Percentiles rank a stretch among this genome's conserved stretches.
Conservation (phyloP, 108 stramenopile genomes). For the Skeletonema menzelii region DNA sequence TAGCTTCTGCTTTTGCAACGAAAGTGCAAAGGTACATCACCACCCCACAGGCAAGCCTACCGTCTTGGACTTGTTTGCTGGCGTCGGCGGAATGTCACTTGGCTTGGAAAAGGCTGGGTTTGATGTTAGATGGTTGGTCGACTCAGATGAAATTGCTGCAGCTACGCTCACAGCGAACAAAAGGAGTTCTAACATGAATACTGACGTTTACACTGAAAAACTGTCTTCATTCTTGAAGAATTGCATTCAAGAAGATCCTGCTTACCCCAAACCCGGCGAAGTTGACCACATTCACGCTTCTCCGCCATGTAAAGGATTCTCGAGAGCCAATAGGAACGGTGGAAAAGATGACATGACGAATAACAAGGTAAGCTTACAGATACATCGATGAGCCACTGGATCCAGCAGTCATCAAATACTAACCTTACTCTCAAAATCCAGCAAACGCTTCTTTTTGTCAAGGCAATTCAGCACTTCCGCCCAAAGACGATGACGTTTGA, state of each 20-base stretch:
- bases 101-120: conserved; percentile 41
- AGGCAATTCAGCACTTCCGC: conserved; percentile 41
- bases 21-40: conserved; percentile 19
- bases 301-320: conserved; percentile 69
- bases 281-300: conserved; percentile 49
- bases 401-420: conserved; percentile 3
- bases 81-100: conserved; percentile 49
- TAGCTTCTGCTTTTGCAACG: conserved; percentile 21
- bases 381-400: not conserved
- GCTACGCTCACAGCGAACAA: conserved; percentile 32
- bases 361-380: conserved; percentile 31
- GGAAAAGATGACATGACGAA: conserved; percentile 47
- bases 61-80: conserved; percentile 45
- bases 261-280: conserved; percentile 22
- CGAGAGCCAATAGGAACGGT: conserved; percentile 57
- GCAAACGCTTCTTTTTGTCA: conserved; percentile 47
- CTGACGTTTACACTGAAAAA: conserved; percentile 35
- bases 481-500: conserved; percentile 53
- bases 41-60: conserved; percentile 28
- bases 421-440: not conserved
- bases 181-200: not conserved
- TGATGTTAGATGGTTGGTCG: conserved; percentile 47
- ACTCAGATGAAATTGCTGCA: conserved; percentile 34
- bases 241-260: conserved; percentile 14
- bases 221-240: conserved; percentile 29